Conservation (phyloP, 495 filamentous ascomycete genomes). For the Aspergillus sclerotioniger region DNA sequence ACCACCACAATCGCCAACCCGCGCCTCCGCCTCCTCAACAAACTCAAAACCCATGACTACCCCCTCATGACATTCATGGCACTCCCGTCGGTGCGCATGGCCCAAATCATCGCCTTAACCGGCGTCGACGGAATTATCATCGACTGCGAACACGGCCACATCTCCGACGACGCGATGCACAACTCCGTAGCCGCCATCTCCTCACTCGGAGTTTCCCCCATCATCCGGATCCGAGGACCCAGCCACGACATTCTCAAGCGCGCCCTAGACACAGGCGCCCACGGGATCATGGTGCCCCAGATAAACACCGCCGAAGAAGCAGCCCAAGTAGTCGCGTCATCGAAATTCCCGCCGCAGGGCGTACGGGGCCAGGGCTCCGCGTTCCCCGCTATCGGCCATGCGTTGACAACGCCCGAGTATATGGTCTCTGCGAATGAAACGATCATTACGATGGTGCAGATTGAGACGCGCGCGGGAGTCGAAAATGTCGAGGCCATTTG, state of each 20-base stretch:
- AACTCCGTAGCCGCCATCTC: slow-evolving; percentile 54
- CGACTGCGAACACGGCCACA: slow-evolving; percentile 67
- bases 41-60: slow-evolving; percentile 28
- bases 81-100: slow-evolving; percentile 35
- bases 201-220: slow-evolving; percentile 61
- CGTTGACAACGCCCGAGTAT: slow-evolving; percentile 28
- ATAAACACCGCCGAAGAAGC: slow-evolving; percentile 6
- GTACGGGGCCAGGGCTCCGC: slow-evolving; percentile 62
- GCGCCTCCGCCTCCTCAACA: slow-evolving; percentile 36
- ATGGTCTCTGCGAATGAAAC: slow-evolving; percentile 29
- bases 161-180: slow-evolving; percentile 25
- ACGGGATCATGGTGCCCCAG: slow-evolving; percentile 52
- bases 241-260: slow-evolving; percentile 75
- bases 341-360: slow-evolving; percentile 67
- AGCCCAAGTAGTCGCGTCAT: slow-evolving; percentile 51
- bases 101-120: slow-evolving; percentile 38
- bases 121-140: slow-evolving; percentile 30
- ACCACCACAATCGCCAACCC: slow-evolving; percentile 36
- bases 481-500: slow-evolving; percentile 48
- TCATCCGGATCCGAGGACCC: slow-evolving; percentile 64
- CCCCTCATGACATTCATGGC: slow-evolving; percentile 41
- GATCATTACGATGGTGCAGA: slow-evolving; percentile 42
- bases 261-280: slow-evolving; percentile 67
- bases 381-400: slow-evolving; percentile 38
- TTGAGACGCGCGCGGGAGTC: slow-evolving; percentile 43